These are phyloP conservation scores for Pseudogymnoascus pannorum DNA, from an alignment of 2,329 filamentous ascomycete genomes.

Conservation along the genomic window DNA sequence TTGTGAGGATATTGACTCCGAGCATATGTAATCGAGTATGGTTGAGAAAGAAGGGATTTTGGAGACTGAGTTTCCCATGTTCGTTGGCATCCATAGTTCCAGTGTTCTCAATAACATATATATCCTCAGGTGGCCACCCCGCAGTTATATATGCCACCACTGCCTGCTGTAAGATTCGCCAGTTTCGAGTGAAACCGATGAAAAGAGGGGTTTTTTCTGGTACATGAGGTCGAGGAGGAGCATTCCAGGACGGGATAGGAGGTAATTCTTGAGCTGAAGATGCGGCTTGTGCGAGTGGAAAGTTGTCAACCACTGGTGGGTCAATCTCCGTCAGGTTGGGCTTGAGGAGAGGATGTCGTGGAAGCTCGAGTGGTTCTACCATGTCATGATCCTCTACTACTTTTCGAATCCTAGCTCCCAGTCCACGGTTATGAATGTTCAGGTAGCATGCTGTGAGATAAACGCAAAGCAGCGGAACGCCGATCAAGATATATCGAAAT, in stretches of 20 bases:
- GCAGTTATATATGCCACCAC: conserved; percentile 51
- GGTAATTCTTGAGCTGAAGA: conserved; percentile 28
- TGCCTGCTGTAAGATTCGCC: conserved; percentile 47
- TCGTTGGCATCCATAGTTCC: conserved; percentile 45
- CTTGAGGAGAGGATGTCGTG: conserved; percentile 19
- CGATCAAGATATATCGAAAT: conserved; percentile 5
- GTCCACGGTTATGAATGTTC: background rate
- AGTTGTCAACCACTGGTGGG: conserved; percentile 23
- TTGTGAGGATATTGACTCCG: conserved; percentile 44
- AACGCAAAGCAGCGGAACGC: background rate
- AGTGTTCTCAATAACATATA: conserved; percentile 51
- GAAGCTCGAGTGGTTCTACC: conserved; percentile 1
- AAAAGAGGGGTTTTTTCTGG: conserved; percentile 44
- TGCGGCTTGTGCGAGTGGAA: conserved; percentile 20
- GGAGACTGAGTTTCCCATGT: conserved; percentile 39
- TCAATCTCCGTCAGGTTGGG: background rate
- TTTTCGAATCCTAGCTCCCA: background rate
- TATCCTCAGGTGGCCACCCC: conserved; percentile 47
- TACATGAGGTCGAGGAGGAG: conserved; percentile 33
- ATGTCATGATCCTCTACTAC: background rate
- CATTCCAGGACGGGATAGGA: conserved; percentile 39
- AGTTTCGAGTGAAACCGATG: conserved; percentile 52
- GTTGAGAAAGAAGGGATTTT: conserved; percentile 52
- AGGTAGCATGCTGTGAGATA: conserved; percentile 4
- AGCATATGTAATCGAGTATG: conserved; percentile 42